Base-by-base conservation (phyloP, 1,284 basidiomycete genomes). In the Veloboletus limbatus region DNA sequence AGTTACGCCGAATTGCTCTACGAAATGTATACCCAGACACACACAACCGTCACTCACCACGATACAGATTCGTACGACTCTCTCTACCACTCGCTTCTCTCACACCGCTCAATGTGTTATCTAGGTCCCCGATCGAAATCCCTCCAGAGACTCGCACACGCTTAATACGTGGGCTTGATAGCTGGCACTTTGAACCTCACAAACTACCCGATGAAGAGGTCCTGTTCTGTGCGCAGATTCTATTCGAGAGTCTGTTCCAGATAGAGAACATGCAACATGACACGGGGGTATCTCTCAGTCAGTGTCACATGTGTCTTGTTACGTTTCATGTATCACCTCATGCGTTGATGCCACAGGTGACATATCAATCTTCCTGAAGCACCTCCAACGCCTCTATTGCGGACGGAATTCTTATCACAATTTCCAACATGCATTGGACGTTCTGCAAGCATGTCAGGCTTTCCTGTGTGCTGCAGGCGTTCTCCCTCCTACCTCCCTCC, bases 341-440 rank as follows among this genome's bases (percentile, higher is more conserved):
- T 49, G 55, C 41, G 36, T 48, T 37, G 32, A 41, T 57, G 46
- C 49, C 50, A 52, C 58, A 88, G 85, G 76, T 52, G 82, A 85
- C 69, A 76, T 95, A 54, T 79, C 81, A 21, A 69, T 78, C 6
- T 85, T 95, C 58, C 74, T 96, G 24, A 81, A 82, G 52, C 90
- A 94, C 54, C 78, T 97, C 11, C 81, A 87, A 25, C 81, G 82
- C 27, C 85, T 94, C 45, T 97, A 97, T 63, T 87, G 93, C 53
- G 77, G 80, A 37, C 83, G 86, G 43, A 97, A 97, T 69, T 86
- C 88, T 13, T 97, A 97, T 68, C 94, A 97, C 72, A 97, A 97
- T 63, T 97, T 95, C 63, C 83, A 92, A 48, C 94, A 97, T 67
- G 94, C 93, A 2, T 74, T 96, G 36, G 95, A 97, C 64, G 95